Conservation (phyloP, 129 eudicot genomes). For the Artemisia argyi region DNA sequence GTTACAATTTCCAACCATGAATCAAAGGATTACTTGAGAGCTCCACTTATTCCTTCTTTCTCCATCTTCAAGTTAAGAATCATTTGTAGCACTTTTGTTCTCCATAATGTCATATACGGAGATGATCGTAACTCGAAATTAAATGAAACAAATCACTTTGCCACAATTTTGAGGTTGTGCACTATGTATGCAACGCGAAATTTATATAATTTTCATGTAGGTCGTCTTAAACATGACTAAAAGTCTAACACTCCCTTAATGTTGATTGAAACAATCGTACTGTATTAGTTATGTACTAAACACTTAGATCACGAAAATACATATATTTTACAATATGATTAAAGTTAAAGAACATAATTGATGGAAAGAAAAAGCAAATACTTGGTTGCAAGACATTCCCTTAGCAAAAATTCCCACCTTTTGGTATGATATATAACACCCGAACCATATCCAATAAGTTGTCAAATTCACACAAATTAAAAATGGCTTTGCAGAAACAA, state of each 20-base stretch:
- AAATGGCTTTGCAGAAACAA: constrained; percentile 40
- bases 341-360: constrained; percentile 6
- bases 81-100: constrained; percentile 19
- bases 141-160: too few species aligned
- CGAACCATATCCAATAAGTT: constrained; percentile 12
- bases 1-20: constrained; percentile 24
- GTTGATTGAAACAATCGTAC: too few species aligned
- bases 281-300: too few species aligned
- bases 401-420: constrained; percentile 37
- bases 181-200: too few species aligned
- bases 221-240: too few species aligned
- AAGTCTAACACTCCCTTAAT: too few species aligned
- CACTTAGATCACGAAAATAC: too few species aligned
- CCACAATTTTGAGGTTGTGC: too few species aligned
- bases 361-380: constrained; percentile 33
- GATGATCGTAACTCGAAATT: too few species aligned
- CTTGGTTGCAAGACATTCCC: constrained; percentile 40
- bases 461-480: not conserved
- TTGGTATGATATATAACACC: constrained; percentile 32
- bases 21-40: constrained; percentile 35
- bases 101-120: not conserved
- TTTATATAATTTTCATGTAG: too few species aligned
- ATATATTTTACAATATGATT: not conserved
- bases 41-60: constrained; percentile 31
- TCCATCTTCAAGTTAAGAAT: constrained; percentile 39